phyloP scores from a whole-genome alignment of 1,284 basidiomycete genomes.

The Boletellus deceptivus region DNA sequence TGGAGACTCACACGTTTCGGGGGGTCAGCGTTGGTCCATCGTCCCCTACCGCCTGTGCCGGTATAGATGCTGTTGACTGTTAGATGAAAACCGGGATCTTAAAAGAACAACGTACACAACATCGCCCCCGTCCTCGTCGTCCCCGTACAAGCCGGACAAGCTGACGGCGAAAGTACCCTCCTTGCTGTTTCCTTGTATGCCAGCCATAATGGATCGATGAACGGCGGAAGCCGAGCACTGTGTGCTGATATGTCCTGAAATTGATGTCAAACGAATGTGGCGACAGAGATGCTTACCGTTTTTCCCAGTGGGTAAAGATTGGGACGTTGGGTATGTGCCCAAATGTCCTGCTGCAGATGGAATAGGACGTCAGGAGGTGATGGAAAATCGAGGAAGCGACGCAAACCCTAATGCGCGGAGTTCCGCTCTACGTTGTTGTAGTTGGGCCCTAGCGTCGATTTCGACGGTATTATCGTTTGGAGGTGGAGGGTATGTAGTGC shows the following conservation, averaged over 20 bases:
- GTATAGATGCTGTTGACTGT: slow-evolving; percentile 27
- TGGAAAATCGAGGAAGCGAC: background rate
- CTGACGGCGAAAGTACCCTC: slow-evolving; percentile 22
- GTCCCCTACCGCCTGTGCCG: slow-evolving; percentile 22
- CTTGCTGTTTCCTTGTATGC: slow-evolving; percentile 18
- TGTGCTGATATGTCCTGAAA: slow-evolving; percentile 1
- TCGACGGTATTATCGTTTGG: background rate
- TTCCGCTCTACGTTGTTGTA: background rate
- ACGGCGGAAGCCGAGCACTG: slow-evolving; percentile 18
- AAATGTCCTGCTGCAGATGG: slow-evolving; percentile 13
- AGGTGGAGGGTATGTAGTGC: background rate
- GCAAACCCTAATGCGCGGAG: slow-evolving; percentile 13
- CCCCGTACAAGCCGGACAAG: slow-evolving; percentile 21
- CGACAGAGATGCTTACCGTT: slow-evolving; percentile 12
- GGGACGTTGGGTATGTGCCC: slow-evolving; percentile 20
- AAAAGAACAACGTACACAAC: slow-evolving; percentile 18
- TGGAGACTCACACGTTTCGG: slow-evolving; percentile 19
- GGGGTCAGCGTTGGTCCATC: slow-evolving; percentile 6
- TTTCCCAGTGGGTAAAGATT: slow-evolving; percentile 17
- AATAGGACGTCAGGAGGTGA: background rate
- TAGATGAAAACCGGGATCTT: background rate
- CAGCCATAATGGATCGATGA: slow-evolving; percentile 15
- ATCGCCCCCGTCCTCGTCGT: slow-evolving; percentile 28
- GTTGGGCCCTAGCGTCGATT: background rate
- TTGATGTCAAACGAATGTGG: background rate